Evolutionary conservation across 768 basidiomycete species (phyloP).

Genomic region (Chalciporus chontae): DNA sequence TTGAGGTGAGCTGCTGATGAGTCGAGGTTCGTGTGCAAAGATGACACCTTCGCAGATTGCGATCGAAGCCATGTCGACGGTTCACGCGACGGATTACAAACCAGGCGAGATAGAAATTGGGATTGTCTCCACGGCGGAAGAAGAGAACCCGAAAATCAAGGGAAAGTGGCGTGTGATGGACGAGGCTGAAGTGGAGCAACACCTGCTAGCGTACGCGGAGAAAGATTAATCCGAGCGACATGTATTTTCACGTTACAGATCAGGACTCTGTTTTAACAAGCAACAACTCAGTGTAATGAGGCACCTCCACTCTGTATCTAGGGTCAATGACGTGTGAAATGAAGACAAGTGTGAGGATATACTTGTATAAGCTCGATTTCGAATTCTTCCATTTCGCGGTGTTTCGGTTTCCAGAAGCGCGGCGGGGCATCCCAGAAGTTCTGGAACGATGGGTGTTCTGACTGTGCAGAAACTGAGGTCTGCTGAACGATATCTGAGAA

Average conservation of each 20-base stretch:
- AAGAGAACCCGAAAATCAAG: constrained; percentile 67
- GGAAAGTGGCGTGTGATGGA: constrained; percentile 80
- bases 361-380: constrained; percentile 72
- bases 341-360: constrained; percentile 16
- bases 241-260: constrained; percentile 8
- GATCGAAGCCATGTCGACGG: constrained; percentile 90
- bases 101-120: constrained; percentile 94
- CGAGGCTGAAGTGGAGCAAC: constrained; percentile 72
- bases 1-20: constrained; percentile 62
- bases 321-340: not conserved
- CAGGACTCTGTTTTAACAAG: not conserved
- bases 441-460: constrained; percentile 26
- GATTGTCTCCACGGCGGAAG: constrained; percentile 73
- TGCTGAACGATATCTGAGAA: constrained; percentile 46
- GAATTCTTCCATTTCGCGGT: constrained; percentile 44
- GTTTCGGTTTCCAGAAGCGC: constrained; percentile 51
- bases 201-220: constrained; percentile 84
- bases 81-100: constrained; percentile 96
- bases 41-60: constrained; percentile 58
- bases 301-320: constrained; percentile 59
- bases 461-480: constrained; percentile 13
- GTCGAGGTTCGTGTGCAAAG: not conserved
- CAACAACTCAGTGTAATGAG: constrained; percentile 37
- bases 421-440: constrained; percentile 71
- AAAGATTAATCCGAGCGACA: constrained; percentile 57